A percentile compares a stretch with the other conserved stretches of the same genome.
phyloP scores from a whole-genome alignment of 2,329 filamentous ascomycete species.

The Stromatinia cepivora region DNA sequence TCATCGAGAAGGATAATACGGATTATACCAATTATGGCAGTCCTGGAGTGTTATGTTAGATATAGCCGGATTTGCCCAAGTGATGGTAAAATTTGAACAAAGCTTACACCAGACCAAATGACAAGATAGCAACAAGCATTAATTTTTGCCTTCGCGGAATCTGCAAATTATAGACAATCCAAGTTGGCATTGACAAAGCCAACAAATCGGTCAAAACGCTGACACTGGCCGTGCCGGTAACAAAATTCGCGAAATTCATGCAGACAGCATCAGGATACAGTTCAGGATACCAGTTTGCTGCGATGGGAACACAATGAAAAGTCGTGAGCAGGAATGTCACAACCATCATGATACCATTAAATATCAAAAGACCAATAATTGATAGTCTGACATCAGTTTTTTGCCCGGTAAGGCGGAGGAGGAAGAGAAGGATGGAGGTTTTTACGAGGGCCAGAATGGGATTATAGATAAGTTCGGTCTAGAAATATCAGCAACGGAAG shows the following conservation, averaged over 20 bases:
- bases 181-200: slow-evolving; percentile 25
- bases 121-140: slow-evolving; percentile 19
- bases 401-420: slow-evolving; percentile 46
- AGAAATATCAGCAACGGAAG: background rate
- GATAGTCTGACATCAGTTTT: slow-evolving; percentile 41
- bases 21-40: background rate
- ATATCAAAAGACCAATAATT: slow-evolving; percentile 34
- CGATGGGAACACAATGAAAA: slow-evolving; percentile 26
- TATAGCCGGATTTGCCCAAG: background rate
- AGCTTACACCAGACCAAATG: slow-evolving; percentile 13
- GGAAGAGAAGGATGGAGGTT: slow-evolving; percentile 48
- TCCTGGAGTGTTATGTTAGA: background rate
- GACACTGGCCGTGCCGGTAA: slow-evolving; percentile 13
- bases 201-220: slow-evolving; percentile 24
- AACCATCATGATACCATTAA: slow-evolving; percentile 22
- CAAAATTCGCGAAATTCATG: slow-evolving; percentile 24
- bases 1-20: slow-evolving; percentile 11
- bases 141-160: slow-evolving; percentile 24
- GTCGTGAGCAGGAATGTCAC: slow-evolving; percentile 4
- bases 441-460: slow-evolving; percentile 50
- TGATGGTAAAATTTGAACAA: background rate
- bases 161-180: slow-evolving; percentile 28
- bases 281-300: slow-evolving; percentile 23
- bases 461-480: slow-evolving; percentile 42
- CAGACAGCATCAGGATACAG: slow-evolving; percentile 22